Conservation (phyloP, 495 filamentous ascomycete genomes). For the Penicillium malachiteum region DNA sequence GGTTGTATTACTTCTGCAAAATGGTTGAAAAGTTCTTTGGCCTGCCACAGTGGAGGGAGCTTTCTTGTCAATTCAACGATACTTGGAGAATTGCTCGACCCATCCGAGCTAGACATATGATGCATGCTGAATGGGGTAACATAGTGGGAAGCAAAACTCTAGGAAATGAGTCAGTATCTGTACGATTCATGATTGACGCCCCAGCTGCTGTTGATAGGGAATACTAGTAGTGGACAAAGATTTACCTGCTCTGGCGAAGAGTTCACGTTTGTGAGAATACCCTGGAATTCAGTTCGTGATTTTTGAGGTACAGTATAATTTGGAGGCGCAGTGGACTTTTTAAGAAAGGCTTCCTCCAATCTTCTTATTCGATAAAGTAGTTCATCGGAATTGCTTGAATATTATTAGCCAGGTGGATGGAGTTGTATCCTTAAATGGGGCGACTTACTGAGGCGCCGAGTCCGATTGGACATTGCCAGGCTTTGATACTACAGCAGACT, state of each 20-base stretch:
- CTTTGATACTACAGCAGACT: not conserved
- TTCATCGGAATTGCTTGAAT: conserved; percentile 13
- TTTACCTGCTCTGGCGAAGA: not conserved
- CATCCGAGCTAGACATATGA: not conserved
- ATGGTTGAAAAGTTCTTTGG: conserved; percentile 23
- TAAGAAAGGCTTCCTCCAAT: conserved; percentile 13
- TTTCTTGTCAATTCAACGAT: conserved; percentile 8
- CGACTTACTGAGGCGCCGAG: conserved; percentile 3
- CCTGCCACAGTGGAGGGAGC: conserved; percentile 27
- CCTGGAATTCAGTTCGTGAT: not conserved
- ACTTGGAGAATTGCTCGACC: not conserved
- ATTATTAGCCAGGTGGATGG: not conserved
- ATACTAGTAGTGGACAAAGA: not conserved
- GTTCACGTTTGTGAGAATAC: not conserved
- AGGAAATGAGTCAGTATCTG: not conserved
- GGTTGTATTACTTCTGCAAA: conserved; percentile 24
- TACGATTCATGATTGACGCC: not conserved
- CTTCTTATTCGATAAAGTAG: conserved; percentile 14
- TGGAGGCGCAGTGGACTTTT: not conserved
- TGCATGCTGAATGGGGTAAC: conserved; percentile 17
- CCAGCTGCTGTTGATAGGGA: not conserved
- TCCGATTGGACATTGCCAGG: not conserved
- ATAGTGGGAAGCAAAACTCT: conserved; percentile 10
- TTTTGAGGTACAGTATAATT: not conserved
- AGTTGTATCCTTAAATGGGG: not conserved